Evolutionary conservation across 768 basidiomycete species (phyloP).

Genomic region (Austroboletus festivus): DNA sequence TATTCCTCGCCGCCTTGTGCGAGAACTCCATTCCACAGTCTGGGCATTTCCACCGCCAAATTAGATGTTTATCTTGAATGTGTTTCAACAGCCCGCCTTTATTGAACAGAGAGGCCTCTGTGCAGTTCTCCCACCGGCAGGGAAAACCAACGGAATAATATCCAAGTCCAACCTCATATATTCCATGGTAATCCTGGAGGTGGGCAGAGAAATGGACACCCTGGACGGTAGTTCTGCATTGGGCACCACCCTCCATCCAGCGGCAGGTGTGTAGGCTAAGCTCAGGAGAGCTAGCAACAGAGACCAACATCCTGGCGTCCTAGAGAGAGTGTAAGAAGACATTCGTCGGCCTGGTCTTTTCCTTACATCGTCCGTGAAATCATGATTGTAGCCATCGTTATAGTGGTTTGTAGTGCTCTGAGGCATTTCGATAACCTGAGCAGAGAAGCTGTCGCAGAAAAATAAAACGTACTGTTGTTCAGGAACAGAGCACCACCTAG

Average conservation of each 20-base stretch:
- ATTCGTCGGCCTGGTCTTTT: not conserved
- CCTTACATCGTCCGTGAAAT: slow-evolving; percentile 30
- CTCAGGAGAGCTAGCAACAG: slow-evolving; percentile 29
- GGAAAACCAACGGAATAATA: slow-evolving; percentile 8
- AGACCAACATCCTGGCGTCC: slow-evolving; percentile 25
- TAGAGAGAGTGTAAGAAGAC: slow-evolving; percentile 12
- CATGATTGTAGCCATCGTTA: slow-evolving; percentile 26
- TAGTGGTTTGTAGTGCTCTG: slow-evolving; percentile 10
- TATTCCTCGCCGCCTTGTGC: slow-evolving; percentile 14
- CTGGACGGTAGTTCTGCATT: slow-evolving; percentile 16
- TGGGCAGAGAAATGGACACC: slow-evolving; percentile 17
- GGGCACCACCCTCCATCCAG: slow-evolving; percentile 16
- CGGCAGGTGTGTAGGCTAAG: slow-evolving; percentile 22
- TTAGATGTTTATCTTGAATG: slow-evolving; percentile 24
- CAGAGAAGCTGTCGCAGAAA: not conserved
- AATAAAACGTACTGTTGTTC: slow-evolving; percentile 1
- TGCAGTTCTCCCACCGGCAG: slow-evolving; percentile 26
- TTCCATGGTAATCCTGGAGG: slow-evolving; percentile 19
- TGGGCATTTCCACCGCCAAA: slow-evolving; percentile 26
- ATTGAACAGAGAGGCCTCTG: slow-evolving; percentile 14
- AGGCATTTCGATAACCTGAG: slow-evolving; percentile 15
- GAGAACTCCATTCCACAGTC: slow-evolving; percentile 20
- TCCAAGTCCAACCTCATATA: slow-evolving; percentile 7
- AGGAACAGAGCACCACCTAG: not conserved
- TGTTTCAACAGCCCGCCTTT: slow-evolving; percentile 24